Conservation (phyloP, 352 stramenopile genomes). For the Phytophthora ohioensis region DNA sequence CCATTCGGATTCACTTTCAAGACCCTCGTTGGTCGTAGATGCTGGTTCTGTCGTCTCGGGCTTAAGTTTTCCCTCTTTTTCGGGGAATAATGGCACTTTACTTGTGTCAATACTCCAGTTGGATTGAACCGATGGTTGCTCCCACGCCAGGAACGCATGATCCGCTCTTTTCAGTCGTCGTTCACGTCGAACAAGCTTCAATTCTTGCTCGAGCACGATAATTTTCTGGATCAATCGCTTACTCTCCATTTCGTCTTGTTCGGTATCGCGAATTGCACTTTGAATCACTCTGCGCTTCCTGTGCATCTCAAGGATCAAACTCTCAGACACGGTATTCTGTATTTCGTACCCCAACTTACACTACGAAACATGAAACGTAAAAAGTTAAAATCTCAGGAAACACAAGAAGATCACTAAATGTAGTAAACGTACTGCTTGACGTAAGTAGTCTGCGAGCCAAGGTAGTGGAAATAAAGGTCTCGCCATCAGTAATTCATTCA, state of each 20-base stretch:
- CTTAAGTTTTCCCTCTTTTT: background rate
- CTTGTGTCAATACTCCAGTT: conserved; percentile 61
- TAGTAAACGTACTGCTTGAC: conserved; percentile 46
- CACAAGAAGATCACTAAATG: background rate
- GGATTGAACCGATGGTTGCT: conserved; percentile 41
- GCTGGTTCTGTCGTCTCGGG: background rate
- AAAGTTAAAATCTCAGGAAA: background rate
- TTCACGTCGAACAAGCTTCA: conserved; percentile 53
- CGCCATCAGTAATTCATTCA: conserved; percentile 59
- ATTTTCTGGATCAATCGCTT: conserved; percentile 61
- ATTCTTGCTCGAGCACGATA: conserved; percentile 39
- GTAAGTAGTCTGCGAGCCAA: conserved; percentile 72
- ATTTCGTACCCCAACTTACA: conserved; percentile 69
- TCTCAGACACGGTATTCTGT: conserved; percentile 46
- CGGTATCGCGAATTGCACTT: conserved; percentile 56
- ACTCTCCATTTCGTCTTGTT: conserved; percentile 54
- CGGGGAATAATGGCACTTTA: conserved; percentile 38
- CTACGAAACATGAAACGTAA: conserved; percentile 26
- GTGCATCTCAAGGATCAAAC: conserved; percentile 74
- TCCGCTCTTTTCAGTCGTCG: conserved; percentile 43
- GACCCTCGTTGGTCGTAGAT: background rate
- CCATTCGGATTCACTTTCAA: conserved; percentile 9
- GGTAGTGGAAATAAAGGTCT: conserved; percentile 53
- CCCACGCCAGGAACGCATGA: conserved; percentile 48
- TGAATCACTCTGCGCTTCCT: conserved; percentile 76